Conservation (phyloP, 805 yeast genomes). For the Yueomyces sp. region DNA sequence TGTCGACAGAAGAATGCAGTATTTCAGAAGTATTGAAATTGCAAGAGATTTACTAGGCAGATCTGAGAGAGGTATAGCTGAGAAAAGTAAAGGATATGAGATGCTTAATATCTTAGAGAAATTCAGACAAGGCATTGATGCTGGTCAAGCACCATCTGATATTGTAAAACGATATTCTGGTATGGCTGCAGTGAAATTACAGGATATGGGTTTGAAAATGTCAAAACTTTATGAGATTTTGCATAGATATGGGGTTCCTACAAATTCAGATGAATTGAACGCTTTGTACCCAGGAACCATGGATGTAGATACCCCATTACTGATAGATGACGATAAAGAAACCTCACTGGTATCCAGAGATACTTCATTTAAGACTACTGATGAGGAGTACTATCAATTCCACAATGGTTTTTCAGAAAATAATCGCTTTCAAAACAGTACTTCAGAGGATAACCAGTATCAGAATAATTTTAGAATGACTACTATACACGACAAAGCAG, state of each 20-base stretch:
- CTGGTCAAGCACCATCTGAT: conserved; percentile 15
- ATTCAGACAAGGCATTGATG: conserved; percentile 14
- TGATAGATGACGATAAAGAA: neutral
- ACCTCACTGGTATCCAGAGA: neutral
- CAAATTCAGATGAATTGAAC: conserved; percentile 5
- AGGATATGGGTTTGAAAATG: conserved; percentile 21
- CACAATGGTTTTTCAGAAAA: neutral
- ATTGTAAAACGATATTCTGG: conserved; percentile 8
- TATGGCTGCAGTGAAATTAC: conserved; percentile 10
- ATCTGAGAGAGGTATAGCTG: conserved; percentile 9
- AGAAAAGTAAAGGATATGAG: conserved; percentile 10
- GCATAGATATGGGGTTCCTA: conserved; percentile 10
- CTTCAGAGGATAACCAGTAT: neutral
- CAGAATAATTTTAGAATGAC: conserved; percentile 5
- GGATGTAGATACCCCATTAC: conserved; percentile 1
- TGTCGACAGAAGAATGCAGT: conserved; percentile 14
- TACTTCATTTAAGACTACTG: neutral
- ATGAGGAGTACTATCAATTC: neutral
- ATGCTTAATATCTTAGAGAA: conserved; percentile 9
- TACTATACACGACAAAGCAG: conserved; percentile 27
- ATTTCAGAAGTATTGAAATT: conserved; percentile 16
- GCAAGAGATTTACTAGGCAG: conserved; percentile 16
- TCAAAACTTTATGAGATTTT: conserved; percentile 15
- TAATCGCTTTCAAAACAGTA: neutral
- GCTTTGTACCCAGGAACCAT: conserved; percentile 1